Base-by-base conservation (phyloP, 352 stramenopile species). In the Phytopythium oedochilum region DNA sequence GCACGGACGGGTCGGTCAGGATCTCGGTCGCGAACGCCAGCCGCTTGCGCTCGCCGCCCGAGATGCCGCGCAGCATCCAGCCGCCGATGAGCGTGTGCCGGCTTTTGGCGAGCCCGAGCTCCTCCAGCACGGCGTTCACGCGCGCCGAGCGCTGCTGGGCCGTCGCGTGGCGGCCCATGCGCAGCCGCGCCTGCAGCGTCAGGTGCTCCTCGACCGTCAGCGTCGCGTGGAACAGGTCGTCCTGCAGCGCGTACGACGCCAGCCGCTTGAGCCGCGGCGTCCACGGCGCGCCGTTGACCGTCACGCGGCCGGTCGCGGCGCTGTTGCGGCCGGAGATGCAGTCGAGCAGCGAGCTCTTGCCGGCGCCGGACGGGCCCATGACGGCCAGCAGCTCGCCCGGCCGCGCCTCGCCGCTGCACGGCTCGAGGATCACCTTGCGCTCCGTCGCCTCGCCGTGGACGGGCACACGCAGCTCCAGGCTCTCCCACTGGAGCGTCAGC, bases 321-420 rank as follows among this genome's bases (percentile, higher is more conserved):
- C 62, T 80, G 62, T 98, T 98, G 44, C 92, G 73, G 9, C 94
- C 71, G 1, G 92, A 86, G 54, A 98, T 90, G 17, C 97, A 94
- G 78, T 98, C 92, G 25, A 97, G 79, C 7, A 98, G 71, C 3
- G 94, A 98, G 17, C 86, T 97, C 63, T 98, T 97, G 1, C 91
- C 89, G 18, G 83, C 81, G 18, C 85, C 82, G 0, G 67, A 83
- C 9, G 73, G 71, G 3, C 83, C 83, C 70, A 88, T 88, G 55
- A 93, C 59, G 22, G 82, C 76, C n/a, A 88, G 55, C 10, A 91
- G 61, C 34, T 79, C 64, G 17, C 83, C 81, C 6, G 80, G 78
- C 25, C 56, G 59, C 32, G 76, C 75, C 32, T 67, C 53, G 23
- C 78, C 81, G 78, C 68, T 32, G 29, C 5, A 5, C 9, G 29